Base-by-base conservation (phyloP, 805 yeast genomes). In the Pachysolen tannophilus region DNA sequence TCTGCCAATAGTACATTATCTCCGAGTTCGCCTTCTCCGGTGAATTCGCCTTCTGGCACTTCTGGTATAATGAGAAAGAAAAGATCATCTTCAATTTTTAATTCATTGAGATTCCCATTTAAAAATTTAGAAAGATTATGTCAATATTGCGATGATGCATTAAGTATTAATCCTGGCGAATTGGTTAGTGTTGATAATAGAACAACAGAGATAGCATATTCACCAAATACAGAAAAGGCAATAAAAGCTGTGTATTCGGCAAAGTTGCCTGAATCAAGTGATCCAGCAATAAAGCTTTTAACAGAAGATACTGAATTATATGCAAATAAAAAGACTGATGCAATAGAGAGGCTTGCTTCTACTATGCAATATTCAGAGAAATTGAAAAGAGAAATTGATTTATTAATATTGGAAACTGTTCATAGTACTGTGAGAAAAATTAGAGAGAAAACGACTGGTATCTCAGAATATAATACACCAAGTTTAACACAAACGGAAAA, bases 321-420 rank as follows among this genome's bases (percentile, higher is more conserved):
- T 17, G 76, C 79, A 1, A 65, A 65, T 33, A 73, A 70, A 13
- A 88, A 88, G 53, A 67, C 84, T 3, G 85, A 80, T 34, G 68
- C 83, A 0, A 67, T 86, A 14, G 62, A 75, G 13, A 63, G 96
- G 48, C 64, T 83, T 36, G 78, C 84, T 10, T 82, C 87, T 41
- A 73, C 85, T 2, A 63, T 84, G 40, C 75, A 80, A 37, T 86
- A 81, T 52, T 77, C 83, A 15, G 81, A 81, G 43, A 79, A 76
- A 46, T 76, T 87, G 33, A 82, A 84, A 35, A 72, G 69, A 34
- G 95, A 88, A 54, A 82, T 86, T 3, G 92, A 86, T 49, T 67
- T 58, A 15, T 60, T 77, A 48, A 87, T 87, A 3, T 56, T 82
- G 19, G 57, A 63, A 25, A 64, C 80, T 2, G 83, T 88, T 3